Base-by-base conservation (phyloP, 1,284 basidiomycete species). In the Naganishia albida region DNA sequence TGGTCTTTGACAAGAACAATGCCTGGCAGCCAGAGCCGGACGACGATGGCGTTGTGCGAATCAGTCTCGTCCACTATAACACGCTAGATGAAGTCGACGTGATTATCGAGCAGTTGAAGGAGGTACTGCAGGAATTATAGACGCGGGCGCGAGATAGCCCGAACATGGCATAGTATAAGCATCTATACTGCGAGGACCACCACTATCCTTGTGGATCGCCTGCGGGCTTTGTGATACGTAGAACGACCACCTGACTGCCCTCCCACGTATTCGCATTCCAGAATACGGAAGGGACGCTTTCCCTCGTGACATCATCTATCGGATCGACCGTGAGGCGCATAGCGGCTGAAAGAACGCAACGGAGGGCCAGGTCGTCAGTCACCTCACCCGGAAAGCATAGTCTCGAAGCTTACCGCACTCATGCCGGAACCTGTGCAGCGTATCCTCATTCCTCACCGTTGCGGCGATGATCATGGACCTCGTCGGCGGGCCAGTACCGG, bases 31-130 rank as follows among this genome's bases (percentile, higher is more conserved):
- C 64, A 20, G 52, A 67, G 44, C 72, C 81, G 1, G 65, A 66
- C 1, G 80, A 83, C 1, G 88, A 90, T 69, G 88, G 85, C 0
- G 85, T 89, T 2, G 85, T 90, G 39, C 83, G 89, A 10, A 84
- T 90, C 66, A 89, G 87, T 3, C 76, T 91, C n/a, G 88, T 90
- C 20, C 89, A 91, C 71, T 90, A 90, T 73, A 90, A 90, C 74
- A 89, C 88, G 0, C 80, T 86, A 1, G 82, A 85, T 53, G 88
- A 90, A 72, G 87, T 88, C 0, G 74, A 83, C 62, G 78, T 69
- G 71, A 85, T 89, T 70, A 81, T 87, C 53, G 74, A 75, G 0
- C 76, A 86, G 43, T 73, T 89, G 67, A 82, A 84, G 67, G 83
- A 83, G 67, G 78, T 81, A 30, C 60, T 64, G 0, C 34, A 48